Evolutionary conservation across 805 yeast species (phyloP).

Genomic region (Nakazawaea ernobii): DNA sequence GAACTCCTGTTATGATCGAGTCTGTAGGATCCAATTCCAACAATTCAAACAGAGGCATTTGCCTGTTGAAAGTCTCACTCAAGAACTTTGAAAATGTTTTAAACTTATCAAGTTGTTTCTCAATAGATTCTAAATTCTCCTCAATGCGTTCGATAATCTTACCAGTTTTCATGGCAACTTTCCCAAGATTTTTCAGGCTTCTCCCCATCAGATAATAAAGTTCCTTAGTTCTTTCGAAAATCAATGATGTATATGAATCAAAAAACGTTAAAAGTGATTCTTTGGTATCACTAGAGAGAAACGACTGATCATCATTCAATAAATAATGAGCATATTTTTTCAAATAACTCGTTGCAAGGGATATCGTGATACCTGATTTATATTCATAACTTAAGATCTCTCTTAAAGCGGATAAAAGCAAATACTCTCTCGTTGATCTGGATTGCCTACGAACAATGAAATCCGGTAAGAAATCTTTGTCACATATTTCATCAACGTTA

Average conservation of each 20-base stretch:
- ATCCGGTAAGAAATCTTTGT: slow-evolving; percentile 35
- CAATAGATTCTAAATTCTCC: slow-evolving; percentile 20
- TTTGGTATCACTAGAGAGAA: slow-evolving; percentile 25
- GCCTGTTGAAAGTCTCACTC: slow-evolving; percentile 33
- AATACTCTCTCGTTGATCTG: slow-evolving; percentile 26
- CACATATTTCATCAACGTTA: slow-evolving; percentile 30
- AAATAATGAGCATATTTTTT: slow-evolving; percentile 38
- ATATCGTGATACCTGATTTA: slow-evolving; percentile 19
- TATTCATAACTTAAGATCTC: slow-evolving; percentile 39
- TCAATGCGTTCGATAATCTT: slow-evolving; percentile 34
- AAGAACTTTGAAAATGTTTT: slow-evolving; percentile 35
- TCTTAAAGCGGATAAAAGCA: slow-evolving; percentile 37
- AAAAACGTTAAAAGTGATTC: slow-evolving; percentile 30
- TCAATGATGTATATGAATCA: slow-evolving; percentile 35
- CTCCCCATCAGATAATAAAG: slow-evolving; percentile 30
- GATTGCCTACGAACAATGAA: slow-evolving; percentile 31
- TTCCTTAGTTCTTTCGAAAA: slow-evolving; percentile 29
- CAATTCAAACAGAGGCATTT: slow-evolving; percentile 28
- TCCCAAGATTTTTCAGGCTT: slow-evolving; percentile 35
- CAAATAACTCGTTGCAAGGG: slow-evolving; percentile 41
- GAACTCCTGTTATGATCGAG: slow-evolving; percentile 23
- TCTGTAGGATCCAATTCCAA: slow-evolving; percentile 19
- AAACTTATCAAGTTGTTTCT: slow-evolving; percentile 31
- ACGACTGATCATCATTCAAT: slow-evolving; percentile 21
- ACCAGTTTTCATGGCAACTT: slow-evolving; percentile 64